Base-by-base conservation (phyloP, 176 grass and related monocot species). In the Triticum urartu region DNA sequence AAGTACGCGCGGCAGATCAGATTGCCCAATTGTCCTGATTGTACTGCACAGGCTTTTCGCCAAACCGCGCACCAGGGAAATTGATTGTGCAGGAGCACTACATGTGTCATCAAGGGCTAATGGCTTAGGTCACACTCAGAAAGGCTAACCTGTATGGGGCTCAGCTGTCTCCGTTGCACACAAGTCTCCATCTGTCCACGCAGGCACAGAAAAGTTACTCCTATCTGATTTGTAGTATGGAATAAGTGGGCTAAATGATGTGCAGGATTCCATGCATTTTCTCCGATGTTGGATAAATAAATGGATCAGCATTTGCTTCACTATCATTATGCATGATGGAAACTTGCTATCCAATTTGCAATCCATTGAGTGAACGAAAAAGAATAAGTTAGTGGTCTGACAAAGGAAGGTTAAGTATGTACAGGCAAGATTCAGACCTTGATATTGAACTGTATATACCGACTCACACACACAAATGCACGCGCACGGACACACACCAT, bases 181-280 rank as follows among this genome's bases (percentile, higher is more conserved):
- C n/a, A 87, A 65, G 67, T 50, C 21, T 66, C 59, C 8, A 6
- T 15, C 66, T 60, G 33, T 40, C 40, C 66, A 64, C 21, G 43
- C 3, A 58, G 24, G 43, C 59, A 61, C 36, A 32, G 3, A 48
- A 76, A 68, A 79, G 42, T 43, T 43, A 43, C 42, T 43, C 70
- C 26, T 86, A 14, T 83, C 11, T 88, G 50, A 89, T 85, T 72
- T 85, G 10, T 43, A 39, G 45, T 54, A 33, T 80, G 77, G 60
- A 70, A 59, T 38, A 82, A 81, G 83, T 86, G 77, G 78, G 63
- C 52, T 32, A 39, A 86, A 86, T 70, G 88, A 90, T 86, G 83
- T 64, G 28, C 58, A 76, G 36, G 38, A 77, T 81, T 73, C 8
- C 10, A 35, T 68, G 83, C 68, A 78, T 86, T 90, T 77, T 86